Base-by-base conservation (phyloP, 441 rosid genomes). In the Gossypium gossypioides region DNA sequence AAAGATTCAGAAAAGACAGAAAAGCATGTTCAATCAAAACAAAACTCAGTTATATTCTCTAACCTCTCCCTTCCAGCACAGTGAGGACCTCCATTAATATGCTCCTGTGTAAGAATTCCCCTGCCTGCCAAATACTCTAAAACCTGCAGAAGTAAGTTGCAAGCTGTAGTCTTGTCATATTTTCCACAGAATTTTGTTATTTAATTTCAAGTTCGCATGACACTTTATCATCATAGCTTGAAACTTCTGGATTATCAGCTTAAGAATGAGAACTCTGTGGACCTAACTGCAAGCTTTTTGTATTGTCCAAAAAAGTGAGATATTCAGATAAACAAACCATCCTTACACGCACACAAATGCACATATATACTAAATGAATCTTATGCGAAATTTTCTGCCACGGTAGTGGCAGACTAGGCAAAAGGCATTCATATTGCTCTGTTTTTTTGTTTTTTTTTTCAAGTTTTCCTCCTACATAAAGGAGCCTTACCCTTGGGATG, bases 41-140 rank as follows among this genome's bases (percentile, higher is more conserved):
- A 74, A 72, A 37, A 57, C 67, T 32, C 50, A 32, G 46, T 42
- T 34, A 54, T 54, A 60, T 65, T 58, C 22, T 74, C 85, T 65
- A 65, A 69, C 99, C 99, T 94, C 85, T 92, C 96, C 90, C 91
- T 88, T 81, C 95, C 97, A 74, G 82, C 89, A 75, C 87, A 89
- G 19, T 96, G 92, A 79, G 97, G 97, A 63, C 93, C 93, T 72
- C 91, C 85, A 83, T 62, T 72, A 22, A 94, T 91, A 80, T 89
- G 95, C 71, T 89, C 95, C 78, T 67, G 69, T 32, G 90, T 87
- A 78, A 94, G 92, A 74, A 95, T 91, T 80, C 88, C 89, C 83
- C 91, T 87, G 66, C 72, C 58, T 58, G 97, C 97, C 78, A 95
- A 85, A 82, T 92, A 83, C 86, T 95, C 99, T 73, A 95, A 78